Conservation (phyloP, 1,284 basidiomycete genomes). For the Tremellales sp. region DNA sequence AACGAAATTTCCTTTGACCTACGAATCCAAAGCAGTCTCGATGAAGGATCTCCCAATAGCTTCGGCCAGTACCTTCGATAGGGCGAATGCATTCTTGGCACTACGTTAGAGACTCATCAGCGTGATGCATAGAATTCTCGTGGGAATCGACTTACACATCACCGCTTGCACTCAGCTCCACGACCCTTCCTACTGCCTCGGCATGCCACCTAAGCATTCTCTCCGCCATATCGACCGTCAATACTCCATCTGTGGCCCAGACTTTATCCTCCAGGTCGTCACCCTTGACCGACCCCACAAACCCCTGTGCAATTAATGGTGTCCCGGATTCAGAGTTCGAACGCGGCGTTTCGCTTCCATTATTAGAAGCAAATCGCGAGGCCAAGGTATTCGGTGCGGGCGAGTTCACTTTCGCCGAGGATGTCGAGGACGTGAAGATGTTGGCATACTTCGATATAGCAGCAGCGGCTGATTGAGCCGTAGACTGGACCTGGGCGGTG, state of each 20-base stretch:
- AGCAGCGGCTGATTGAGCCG: conserved; percentile 58
- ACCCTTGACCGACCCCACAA: conserved; percentile 21
- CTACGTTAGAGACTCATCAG: conserved; percentile 49
- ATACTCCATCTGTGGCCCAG: conserved; percentile 72
- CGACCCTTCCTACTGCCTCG: conserved; percentile 85
- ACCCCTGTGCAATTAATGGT: conserved; percentile 18
- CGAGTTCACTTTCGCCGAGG: conserved; percentile 17
- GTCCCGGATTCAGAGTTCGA: conserved; percentile 6
- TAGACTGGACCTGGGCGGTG: conserved; percentile 58
- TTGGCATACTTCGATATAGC: conserved; percentile 67
- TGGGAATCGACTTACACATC: conserved; percentile 67
- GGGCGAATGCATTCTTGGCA: conserved; percentile 81
- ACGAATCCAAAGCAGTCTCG: conserved; percentile 90
- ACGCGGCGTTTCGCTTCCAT: conserved; percentile 3
- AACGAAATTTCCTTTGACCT: conserved; percentile 35
- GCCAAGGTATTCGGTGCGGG: neutral
- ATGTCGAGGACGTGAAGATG: conserved; percentile 49
- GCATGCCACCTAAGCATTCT: conserved; percentile 94
- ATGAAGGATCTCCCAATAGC: conserved; percentile 81
- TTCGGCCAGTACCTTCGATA: conserved; percentile 84
- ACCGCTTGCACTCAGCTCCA: conserved; percentile 71
- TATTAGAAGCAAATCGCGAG: neutral
- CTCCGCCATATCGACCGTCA: conserved; percentile 73
- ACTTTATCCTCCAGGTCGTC: conserved; percentile 66
- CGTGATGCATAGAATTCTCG: neutral